Evolutionary conservation across 352 stramenopile species (phyloP), one percentile per base, ranked within the genome.

Genomic region (Globisporangium camurandrum): DNA sequence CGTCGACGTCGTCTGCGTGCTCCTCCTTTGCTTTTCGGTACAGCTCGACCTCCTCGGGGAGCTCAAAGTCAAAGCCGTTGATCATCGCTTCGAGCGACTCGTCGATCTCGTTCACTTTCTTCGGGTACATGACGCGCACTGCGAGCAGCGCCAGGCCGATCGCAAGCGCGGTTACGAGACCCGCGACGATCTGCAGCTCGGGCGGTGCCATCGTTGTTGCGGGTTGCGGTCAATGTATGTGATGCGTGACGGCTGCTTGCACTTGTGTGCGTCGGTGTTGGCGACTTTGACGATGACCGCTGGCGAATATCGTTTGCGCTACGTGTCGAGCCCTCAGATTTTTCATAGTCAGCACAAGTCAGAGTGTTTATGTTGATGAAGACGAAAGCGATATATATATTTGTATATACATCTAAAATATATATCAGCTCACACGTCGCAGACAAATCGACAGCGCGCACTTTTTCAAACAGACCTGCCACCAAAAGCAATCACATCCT

Each of bases 61-160:
- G 58, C 46, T 79, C 67, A 66, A 93, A 90, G 75, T 93, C 82
- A 48, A 93, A 93, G 63, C 82, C 82, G 59, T 93, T 93, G 71
- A 93, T 90, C 76, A 93, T 93, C 44, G 76, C 78, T 27, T 93
- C 78, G 41, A 93, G 69, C 53, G 74, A 87, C 61, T 84, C 68
- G 53, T 93, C 82, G 45, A 76, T 62, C 44, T 86, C 79, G 59
- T 71, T 62, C 52, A 71, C 66, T 62, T 84, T 85, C 64, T 81
- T 74, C 30, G 82, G 82, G 59, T 79, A 67, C 67, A 82, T 66
- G 31, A 88, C 75, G 41, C 75, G 75, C 49, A 81, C 68, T 39
- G 78, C 78, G 60, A 84, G 66, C 45, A 67, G 42, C 61, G 89
- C 51, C 41, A 93, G 71, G 51, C 62, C 67, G 27, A 79, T 19